Percentiles rank a stretch among this genome's conserved stretches.
phyloP scores from a whole-genome alignment of 2,329 filamentous ascomycete species.

The Aspergillus novoparasiticus region DNA sequence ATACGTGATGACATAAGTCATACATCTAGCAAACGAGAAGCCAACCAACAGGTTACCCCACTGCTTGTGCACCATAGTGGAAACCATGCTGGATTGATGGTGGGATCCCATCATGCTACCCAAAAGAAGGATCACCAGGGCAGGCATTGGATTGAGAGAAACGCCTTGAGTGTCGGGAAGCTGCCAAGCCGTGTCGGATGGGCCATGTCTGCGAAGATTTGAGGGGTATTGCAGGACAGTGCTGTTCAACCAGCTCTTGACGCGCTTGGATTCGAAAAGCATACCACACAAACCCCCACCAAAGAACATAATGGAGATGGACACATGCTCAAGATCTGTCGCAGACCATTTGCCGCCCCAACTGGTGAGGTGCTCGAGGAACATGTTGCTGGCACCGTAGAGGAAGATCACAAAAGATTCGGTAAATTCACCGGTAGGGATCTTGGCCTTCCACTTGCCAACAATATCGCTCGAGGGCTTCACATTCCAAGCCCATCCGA shows the following conservation, averaged over 20 bases:
- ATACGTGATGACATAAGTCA: slow-evolving; percentile 80
- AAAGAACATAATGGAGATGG: slow-evolving; percentile 91
- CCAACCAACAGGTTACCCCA: slow-evolving; percentile 86
- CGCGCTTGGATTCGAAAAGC: slow-evolving; percentile 74
- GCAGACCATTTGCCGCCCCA: slow-evolving; percentile 73
- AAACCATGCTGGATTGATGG: slow-evolving; percentile 79
- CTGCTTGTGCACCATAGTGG: slow-evolving; percentile 89
- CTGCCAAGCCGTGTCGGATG: slow-evolving; percentile 55
- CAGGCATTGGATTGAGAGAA: slow-evolving; percentile 86
- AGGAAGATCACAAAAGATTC: slow-evolving; percentile 89
- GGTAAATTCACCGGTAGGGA: slow-evolving; percentile 81
- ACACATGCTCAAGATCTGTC: slow-evolving; percentile 85
- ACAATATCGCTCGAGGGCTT: slow-evolving; percentile 63
- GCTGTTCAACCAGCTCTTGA: slow-evolving; percentile 62
- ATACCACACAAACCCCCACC: slow-evolving; percentile 87
- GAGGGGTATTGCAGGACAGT: slow-evolving; percentile 47
- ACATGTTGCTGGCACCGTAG: slow-evolving; percentile 88
- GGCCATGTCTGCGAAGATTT: slow-evolving; percentile 35
- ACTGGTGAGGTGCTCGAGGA: slow-evolving; percentile 81
- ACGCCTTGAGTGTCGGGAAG: slow-evolving; percentile 69
- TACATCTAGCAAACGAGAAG: slow-evolving; percentile 73
- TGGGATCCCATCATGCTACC: slow-evolving; percentile 96
- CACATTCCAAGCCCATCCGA: slow-evolving; percentile 95
- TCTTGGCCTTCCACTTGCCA: slow-evolving; percentile 61
- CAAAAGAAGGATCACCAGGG: slow-evolving; percentile 79